Evolutionary conservation across 495 filamentous ascomycete species (phyloP), one percentile per base, ranked within the genome.

Genomic region (Aspergillus campestris): DNA sequence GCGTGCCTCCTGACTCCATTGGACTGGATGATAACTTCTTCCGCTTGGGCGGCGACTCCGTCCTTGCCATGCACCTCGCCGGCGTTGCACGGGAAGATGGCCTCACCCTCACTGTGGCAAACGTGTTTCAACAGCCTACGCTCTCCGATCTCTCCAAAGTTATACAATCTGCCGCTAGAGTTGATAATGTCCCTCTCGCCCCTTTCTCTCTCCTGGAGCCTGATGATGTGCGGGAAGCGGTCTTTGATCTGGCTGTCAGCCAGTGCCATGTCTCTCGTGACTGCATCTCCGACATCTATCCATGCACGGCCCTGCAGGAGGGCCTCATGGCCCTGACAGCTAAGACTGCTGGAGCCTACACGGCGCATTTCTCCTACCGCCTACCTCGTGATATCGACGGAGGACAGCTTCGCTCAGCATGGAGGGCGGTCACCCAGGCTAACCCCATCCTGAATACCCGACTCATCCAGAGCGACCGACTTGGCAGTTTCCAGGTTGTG

Each of bases 51-150:
- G 77, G 77, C 5, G 74, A 80, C 42, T 77, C 73, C 5, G 59
- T 79, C 32, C 56, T 52, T 7, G 75, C 75, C 0, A 79, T 82
- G 73, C 67, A 62, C 48, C 51, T 82, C 1, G 72, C 72, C 0
- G 62, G 65, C 13, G 56, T 55, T 6, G 52, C 54, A 14, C 45
- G 57, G 12, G 37, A 40, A 0, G 52, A 56, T 8, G 43, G 54
- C 3, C 46, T 68, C 6, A 53, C 46, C 0, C 48, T 73, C 28
- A 64, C 48, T 13, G 65, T 68, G 1, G 51, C 55, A 2, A 59
- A 66, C 38, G 62, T 70, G 36, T 70, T 69, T 45, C 46, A 49
- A 9, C 46, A 62, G 4, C 62, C 67, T 1, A 59, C 40, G 10
- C 49, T 71, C 9, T 15, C n/a, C 6, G 42, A 13, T 28, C 24